Evolutionary conservation across 768 basidiomycete species (phyloP), one percentile per base, ranked within the genome.

Genomic region (Arthromyces matolae): DNA sequence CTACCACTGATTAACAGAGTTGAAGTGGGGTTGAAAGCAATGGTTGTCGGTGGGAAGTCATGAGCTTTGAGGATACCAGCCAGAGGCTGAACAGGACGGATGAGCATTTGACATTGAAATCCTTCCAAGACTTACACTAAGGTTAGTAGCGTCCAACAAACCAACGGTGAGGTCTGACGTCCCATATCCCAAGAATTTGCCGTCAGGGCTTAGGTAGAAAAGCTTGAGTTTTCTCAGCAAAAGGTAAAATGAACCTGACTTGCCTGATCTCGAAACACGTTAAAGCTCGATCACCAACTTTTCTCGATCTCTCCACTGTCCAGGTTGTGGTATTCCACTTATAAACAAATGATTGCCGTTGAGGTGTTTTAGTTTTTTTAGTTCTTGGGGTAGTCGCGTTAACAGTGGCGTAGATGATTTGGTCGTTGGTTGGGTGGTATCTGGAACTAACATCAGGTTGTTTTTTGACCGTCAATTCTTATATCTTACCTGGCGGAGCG

Each of bases 191-290:
- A 98, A 68, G 29, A 89, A 72, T 51, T 78, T 83, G 1, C 96
- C 95, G 62, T 94, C 81, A 36, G 78, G 68, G 58, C 93, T 97
- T n/a, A n/a, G n/a, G n/a, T n/a, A n/a, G 54, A 22, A 50, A 39
- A 25, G 46, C 33, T 42, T 23, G n/a, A 49, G 18, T 29, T 33
- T 39, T 45, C 53, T 24, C 8, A 36, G 24, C 2, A 24, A 52
- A 45, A 38, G 50, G 19, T 12, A 36, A 16, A 2, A 41, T 25
- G 23, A 32, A 27, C 41, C 44, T 24, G 10, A 58, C 76, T 47
- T 53, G 91, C 93, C 91, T 95, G 43, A 92, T 67, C 60, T 92
- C 91, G 60, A 98, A 86, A 58, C 84, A 88, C 9, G 95, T 97
- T 24, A 96, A 58, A 16, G 86, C 84, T 52, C 84, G 83, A 50